Percentiles rank a stretch among this genome's conserved stretches.
Conservation (phyloP, 192 early-diverging fungal genomes). For the Pilaira anomala region DNA sequence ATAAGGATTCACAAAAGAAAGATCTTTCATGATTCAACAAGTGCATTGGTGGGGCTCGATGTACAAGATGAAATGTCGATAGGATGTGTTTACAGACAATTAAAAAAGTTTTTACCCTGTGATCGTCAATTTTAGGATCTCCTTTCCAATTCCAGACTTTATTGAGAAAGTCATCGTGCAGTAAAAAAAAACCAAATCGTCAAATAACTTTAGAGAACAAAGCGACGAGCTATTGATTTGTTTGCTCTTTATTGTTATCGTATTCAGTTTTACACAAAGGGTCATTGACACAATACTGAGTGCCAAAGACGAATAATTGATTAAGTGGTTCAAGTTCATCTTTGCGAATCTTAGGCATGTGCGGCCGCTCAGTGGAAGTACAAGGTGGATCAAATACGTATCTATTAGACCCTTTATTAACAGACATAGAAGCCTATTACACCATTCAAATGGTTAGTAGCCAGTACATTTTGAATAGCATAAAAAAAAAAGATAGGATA, state of each 20-base stretch:
- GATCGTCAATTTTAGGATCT: slow-evolving; percentile 7
- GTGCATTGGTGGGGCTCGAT: slow-evolving; percentile 10
- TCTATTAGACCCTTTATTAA: slow-evolving; percentile 14
- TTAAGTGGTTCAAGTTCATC: slow-evolving; percentile 9
- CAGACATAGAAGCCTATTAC: slow-evolving; percentile 9
- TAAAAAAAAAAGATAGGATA: background rate
- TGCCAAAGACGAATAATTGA: slow-evolving; percentile 14
- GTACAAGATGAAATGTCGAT: slow-evolving; percentile 13
- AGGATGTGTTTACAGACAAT: slow-evolving; percentile 2
- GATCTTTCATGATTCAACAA: slow-evolving; percentile 18
- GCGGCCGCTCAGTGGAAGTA: slow-evolving; percentile 10
- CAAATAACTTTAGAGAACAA: background rate
- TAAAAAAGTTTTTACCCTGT: slow-evolving; percentile 1
- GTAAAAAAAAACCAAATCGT: slow-evolving; percentile 1
- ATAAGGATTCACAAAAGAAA: no score
- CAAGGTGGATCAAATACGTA: slow-evolving; percentile 11
- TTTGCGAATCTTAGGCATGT: slow-evolving; percentile 15
- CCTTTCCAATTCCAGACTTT: slow-evolving; percentile 4
- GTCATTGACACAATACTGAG: slow-evolving; percentile 12
- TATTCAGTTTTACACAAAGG: slow-evolving; percentile 15
- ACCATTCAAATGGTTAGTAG: slow-evolving; percentile 3
- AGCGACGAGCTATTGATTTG: slow-evolving; percentile 8
- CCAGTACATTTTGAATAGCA: slow-evolving; percentile 2
- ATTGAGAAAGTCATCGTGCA: slow-evolving; percentile 7
- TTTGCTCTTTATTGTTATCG: slow-evolving; percentile 13